Evolutionary conservation across 768 basidiomycete genomes (phyloP).

Genomic region (Clitopilus passeckerianus): DNA sequence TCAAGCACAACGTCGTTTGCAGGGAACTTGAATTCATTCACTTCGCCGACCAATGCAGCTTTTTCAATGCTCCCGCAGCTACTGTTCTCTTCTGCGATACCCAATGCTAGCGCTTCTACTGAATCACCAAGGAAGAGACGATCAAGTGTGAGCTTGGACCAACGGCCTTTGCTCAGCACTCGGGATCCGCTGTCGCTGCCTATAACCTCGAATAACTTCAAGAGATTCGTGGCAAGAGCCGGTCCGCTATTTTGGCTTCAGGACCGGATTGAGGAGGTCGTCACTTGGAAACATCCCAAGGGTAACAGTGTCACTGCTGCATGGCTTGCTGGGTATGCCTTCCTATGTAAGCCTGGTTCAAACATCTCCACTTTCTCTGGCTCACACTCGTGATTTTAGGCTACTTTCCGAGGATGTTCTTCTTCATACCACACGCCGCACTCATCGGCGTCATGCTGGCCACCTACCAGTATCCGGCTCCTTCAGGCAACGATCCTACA

Average conservation of each 20-base stretch:
- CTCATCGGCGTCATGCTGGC: slow-evolving; percentile 64
- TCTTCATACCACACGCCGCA: slow-evolving; percentile 63
- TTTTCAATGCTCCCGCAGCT: slow-evolving; percentile 31
- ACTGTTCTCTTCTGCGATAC: slow-evolving; percentile 26
- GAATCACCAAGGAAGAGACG: slow-evolving; percentile 3
- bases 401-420: slow-evolving; percentile 66
- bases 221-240: slow-evolving; percentile 68
- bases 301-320: slow-evolving; percentile 67
- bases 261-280: slow-evolving; percentile 80
- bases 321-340: slow-evolving; percentile 75
- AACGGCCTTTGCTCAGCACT: slow-evolving; percentile 44
- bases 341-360: slow-evolving; percentile 58
- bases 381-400: slow-evolving; percentile 34
- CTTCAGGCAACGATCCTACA: slow-evolving; percentile 10
- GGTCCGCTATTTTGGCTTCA: slow-evolving; percentile 89
- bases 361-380: not conserved
- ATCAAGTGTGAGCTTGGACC: slow-evolving; percentile 7
- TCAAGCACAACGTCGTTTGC: slow-evolving; percentile 9
- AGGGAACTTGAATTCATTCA: slow-evolving; percentile 6
- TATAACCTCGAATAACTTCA: slow-evolving; percentile 74
- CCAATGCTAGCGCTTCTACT: slow-evolving; percentile 10
- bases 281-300: slow-evolving; percentile 63
- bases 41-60: slow-evolving; percentile 20
- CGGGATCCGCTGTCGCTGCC: slow-evolving; percentile 73
- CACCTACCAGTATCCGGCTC: slow-evolving; percentile 47